Evolutionary conservation across 768 basidiomycete genomes (phyloP).

Genomic region (Boletus barrowsii): DNA sequence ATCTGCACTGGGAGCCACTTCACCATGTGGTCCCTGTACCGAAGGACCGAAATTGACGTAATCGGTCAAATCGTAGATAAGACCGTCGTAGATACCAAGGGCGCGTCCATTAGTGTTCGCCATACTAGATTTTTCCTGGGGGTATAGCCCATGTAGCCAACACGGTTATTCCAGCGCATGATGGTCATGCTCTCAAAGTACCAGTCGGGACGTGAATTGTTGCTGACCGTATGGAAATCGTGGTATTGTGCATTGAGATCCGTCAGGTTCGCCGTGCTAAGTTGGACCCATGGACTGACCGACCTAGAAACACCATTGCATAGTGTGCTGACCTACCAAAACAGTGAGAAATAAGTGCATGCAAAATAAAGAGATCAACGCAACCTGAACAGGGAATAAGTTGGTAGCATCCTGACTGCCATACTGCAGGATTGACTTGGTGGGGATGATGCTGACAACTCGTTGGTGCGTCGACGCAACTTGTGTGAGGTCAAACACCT

Average conservation of each 20-base stretch:
- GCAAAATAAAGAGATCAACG: neutral
- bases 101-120: constrained; percentile 53
- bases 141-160: constrained; percentile 86
- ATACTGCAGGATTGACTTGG: constrained; percentile 75
- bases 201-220: constrained; percentile 95
- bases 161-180: constrained; percentile 86
- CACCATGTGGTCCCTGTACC: constrained; percentile 45
- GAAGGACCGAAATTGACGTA: constrained; percentile 75
- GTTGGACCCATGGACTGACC: constrained; percentile 79
- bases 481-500: constrained; percentile 83
- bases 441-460: constrained; percentile 68
- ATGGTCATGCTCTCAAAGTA: constrained; percentile 92
- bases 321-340: constrained; percentile 74
- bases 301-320: constrained; percentile 82
- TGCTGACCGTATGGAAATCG: constrained; percentile 88
- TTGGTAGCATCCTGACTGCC: constrained; percentile 71
- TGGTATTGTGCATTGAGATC: constrained; percentile 82
- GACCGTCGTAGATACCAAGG: constrained; percentile 78
- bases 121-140: constrained; percentile 67
- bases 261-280: constrained; percentile 68
- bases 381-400: constrained; percentile 96
- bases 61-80: constrained; percentile 83
- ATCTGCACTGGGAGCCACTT: constrained; percentile 42
- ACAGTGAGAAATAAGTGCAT: neutral
- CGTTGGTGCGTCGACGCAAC: constrained; percentile 63